phyloP scores from a whole-genome alignment of 2,329 filamentous ascomycete species.

The Aureobasidium namibiae region DNA sequence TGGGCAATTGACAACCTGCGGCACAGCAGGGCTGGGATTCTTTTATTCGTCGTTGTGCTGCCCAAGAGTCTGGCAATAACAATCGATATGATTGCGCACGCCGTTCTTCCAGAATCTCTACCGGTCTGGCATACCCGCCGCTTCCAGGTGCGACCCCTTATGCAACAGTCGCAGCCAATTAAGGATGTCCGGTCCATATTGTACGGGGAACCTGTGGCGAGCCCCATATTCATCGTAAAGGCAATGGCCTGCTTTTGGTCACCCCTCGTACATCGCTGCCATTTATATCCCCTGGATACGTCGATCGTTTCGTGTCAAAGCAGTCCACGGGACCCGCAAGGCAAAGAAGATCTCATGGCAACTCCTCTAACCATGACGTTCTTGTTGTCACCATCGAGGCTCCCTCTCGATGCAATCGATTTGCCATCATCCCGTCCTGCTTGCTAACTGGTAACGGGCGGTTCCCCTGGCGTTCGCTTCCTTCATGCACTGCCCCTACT shows the following conservation, averaged over 20 bases:
- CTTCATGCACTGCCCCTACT: conserved; percentile 2
- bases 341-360: background rate
- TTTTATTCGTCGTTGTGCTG: background rate
- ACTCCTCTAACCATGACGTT: conserved; percentile 1
- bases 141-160: conserved; percentile 6
- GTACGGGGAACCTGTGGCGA: background rate
- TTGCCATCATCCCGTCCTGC: background rate
- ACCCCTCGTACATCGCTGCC: conserved; percentile 3
- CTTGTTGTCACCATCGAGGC: background rate
- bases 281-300: conserved; percentile 3
- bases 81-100: conserved; percentile 2
- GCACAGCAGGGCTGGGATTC: background rate
- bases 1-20: background rate
- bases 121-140: background rate
- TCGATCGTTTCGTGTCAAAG: conserved; percentile 8
- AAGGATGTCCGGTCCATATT: background rate
- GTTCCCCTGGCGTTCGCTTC: conserved; percentile 4
- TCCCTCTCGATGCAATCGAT: conserved; percentile 1
- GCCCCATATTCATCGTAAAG: background rate
- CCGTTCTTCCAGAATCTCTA: conserved; percentile 9
- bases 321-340: background rate
- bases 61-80: background rate
- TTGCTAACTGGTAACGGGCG: background rate
- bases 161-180: conserved; percentile 8
- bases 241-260: conserved; percentile 6